Evolutionary conservation across 73 alveolate genomes (phyloP).

Genomic region (Uronychia setigera): DNA sequence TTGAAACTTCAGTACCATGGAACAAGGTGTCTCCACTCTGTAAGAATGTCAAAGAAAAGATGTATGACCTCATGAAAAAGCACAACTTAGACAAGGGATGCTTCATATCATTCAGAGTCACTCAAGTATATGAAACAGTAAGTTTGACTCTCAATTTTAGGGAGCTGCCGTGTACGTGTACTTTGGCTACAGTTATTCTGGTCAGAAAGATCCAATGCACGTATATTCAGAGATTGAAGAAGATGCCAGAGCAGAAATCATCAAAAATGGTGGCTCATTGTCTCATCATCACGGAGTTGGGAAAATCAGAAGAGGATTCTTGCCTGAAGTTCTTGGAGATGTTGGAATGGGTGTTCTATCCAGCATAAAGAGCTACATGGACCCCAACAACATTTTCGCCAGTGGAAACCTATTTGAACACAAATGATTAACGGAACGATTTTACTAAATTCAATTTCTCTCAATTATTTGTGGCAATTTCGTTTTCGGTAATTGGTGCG

Average conservation of each 20-base stretch:
- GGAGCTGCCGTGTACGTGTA: constrained; percentile 92
- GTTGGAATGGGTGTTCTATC: constrained; percentile 67
- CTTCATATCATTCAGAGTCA: constrained; percentile 84
- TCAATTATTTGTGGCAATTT: too few relatives aligned
- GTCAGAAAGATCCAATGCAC: constrained; percentile 55
- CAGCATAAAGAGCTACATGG: constrained; percentile 65
- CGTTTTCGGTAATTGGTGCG: too few relatives aligned
- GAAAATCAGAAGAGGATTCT: constrained; percentile 80
- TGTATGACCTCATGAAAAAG: too few relatives aligned
- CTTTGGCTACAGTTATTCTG: constrained; percentile 71
- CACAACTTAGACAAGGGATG: too few relatives aligned
- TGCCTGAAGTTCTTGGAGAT: constrained; percentile 65
- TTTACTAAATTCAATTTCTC: too few relatives aligned
- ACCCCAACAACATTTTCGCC: constrained; percentile 84
- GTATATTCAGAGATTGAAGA: constrained; percentile 81
- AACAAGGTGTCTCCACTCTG: constrained; percentile 74
- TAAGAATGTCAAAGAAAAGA: constrained; percentile 64
- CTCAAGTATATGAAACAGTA: constrained; percentile 86
- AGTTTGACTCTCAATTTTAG: too few relatives aligned
- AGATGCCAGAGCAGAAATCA: constrained; percentile 87
- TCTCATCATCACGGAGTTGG: constrained; percentile 97
- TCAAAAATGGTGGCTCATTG: constrained; percentile 83
- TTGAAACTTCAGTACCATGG: constrained; percentile 93
- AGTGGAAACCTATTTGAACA: constrained; percentile 23
- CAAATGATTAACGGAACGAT: too few relatives aligned